Percentiles rank a stretch among this genome's conserved stretches.
Conservation (phyloP, 345 rosid species). For the Chamaenerion angustifolium region DNA sequence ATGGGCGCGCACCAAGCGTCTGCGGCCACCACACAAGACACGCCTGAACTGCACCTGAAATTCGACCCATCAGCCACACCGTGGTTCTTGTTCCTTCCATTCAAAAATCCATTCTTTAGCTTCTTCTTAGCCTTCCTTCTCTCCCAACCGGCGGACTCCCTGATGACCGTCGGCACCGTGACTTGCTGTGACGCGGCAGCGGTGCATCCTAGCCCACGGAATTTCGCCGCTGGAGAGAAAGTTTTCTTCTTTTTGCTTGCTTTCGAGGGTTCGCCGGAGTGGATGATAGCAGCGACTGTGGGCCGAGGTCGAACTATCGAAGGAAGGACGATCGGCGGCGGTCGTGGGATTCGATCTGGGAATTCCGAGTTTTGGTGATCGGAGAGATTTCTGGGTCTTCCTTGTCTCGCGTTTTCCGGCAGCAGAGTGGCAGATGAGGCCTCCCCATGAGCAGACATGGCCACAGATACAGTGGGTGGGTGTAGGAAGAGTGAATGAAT, state of each 20-base stretch:
- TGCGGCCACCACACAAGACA: constrained; percentile 35
- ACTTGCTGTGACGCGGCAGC: constrained; percentile 69
- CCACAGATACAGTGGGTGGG: background rate
- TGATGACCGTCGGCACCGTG: constrained; percentile 66
- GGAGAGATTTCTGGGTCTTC: constrained; percentile 40
- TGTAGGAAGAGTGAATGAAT: background rate
- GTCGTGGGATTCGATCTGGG: constrained; percentile 27
- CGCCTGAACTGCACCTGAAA: constrained; percentile 13
- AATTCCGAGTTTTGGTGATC: constrained; percentile 8
- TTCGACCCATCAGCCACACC: constrained; percentile 5
- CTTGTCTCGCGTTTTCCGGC: constrained; percentile 28
- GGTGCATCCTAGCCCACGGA: constrained; percentile 64
- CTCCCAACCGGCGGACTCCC: constrained; percentile 81
- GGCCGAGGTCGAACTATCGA: constrained; percentile 8
- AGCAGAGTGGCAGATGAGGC: constrained; percentile 17
- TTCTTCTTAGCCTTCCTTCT: constrained; percentile 35
- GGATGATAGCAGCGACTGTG: constrained; percentile 29
- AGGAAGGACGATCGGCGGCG: constrained; percentile 6
- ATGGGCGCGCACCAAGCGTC: constrained; percentile 95
- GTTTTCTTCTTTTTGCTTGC: constrained; percentile 18
- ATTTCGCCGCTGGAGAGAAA: constrained; percentile 23
- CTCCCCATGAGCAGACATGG: constrained; percentile 31
- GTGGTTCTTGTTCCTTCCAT: background rate
- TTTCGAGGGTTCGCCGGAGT: constrained; percentile 8
- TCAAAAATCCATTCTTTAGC: constrained; percentile 20